Percentiles rank a stretch among this genome's conserved stretches.
Evolutionary conservation across 2,329 filamentous ascomycete genomes (phyloP).

Genomic region (Cercospora nicotianae): DNA sequence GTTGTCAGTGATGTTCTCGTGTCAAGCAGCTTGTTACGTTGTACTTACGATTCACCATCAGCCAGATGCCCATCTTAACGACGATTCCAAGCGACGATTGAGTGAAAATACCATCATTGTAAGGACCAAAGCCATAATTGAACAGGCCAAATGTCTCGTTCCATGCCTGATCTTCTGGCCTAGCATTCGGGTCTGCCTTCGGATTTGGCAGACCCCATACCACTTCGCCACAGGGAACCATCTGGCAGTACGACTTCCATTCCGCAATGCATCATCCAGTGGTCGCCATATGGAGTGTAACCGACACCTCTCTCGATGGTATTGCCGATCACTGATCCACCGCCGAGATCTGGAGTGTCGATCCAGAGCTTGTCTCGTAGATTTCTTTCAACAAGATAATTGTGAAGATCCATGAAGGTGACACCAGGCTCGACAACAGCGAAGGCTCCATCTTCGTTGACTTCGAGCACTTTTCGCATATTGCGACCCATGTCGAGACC

Average conservation of each 20-base stretch:
- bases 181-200: slow-evolving; percentile 26
- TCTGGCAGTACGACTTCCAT: slow-evolving; percentile 47
- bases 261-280: slow-evolving; percentile 49
- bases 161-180: slow-evolving; percentile 26
- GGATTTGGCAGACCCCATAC: slow-evolving; percentile 43
- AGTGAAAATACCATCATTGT: slow-evolving; percentile 42
- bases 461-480: slow-evolving; percentile 56
- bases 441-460: slow-evolving; percentile 52
- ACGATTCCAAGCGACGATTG: slow-evolving; percentile 42
- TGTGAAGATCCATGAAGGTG: slow-evolving; percentile 53
- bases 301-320: slow-evolving; percentile 49
- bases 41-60: slow-evolving; percentile 52
- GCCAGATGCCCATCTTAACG: slow-evolving; percentile 55
- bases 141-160: slow-evolving; percentile 35
- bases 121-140: slow-evolving; percentile 41
- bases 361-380: slow-evolving; percentile 45
- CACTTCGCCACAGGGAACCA: slow-evolving; percentile 43
- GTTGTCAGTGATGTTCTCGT: slow-evolving; percentile 24
- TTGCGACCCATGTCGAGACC: slow-evolving; percentile 54
- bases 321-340: slow-evolving; percentile 54
- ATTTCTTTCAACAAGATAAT: slow-evolving; percentile 49
- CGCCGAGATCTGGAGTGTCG: slow-evolving; percentile 51
- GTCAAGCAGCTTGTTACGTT: slow-evolving; percentile 41
- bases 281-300: slow-evolving; percentile 45
- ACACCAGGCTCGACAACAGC: slow-evolving; percentile 59